Conservation (phyloP, 208 protist species). For the Trypanosoma avium region DNA sequence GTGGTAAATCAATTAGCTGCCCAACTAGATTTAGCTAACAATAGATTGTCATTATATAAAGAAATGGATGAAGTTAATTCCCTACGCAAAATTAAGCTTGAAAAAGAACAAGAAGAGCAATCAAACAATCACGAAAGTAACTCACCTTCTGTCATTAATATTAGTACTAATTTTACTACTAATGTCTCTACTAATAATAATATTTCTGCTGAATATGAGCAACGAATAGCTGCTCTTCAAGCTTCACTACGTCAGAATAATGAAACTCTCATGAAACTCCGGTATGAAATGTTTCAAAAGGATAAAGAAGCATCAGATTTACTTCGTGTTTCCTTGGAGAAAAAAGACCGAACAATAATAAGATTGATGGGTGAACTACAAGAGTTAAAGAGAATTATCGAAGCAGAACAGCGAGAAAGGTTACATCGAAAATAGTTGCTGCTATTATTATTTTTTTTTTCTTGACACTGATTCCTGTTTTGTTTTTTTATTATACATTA, state of each 20-base stretch:
- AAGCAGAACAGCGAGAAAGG: not conserved
- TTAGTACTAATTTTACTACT: no score
- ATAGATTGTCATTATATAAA: constrained; percentile 13
- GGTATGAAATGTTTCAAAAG: not conserved
- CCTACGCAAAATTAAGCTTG: not conserved
- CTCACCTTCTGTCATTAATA: no score
- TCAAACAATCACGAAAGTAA: not conserved
- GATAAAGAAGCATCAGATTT: not conserved
- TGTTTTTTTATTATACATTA: not conserved
- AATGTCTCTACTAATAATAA: no score
- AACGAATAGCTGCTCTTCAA: constrained; percentile 15
- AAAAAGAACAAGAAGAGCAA: not conserved
- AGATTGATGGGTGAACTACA: constrained; percentile 1
- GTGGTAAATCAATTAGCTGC: constrained; percentile 24
- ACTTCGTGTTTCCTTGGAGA: not conserved
- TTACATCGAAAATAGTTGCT: not conserved
- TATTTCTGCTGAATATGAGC: constrained; percentile 9
- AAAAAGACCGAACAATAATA: not conserved
- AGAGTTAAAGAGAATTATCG: not conserved
- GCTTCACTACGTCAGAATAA: constrained; percentile 22
- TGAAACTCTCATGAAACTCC: not conserved
- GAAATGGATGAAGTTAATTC: not conserved
- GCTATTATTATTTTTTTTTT: not conserved
- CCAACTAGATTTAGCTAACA: constrained; percentile 30
- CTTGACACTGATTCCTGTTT: not conserved